Base-by-base conservation (phyloP, 129 eudicot species). In the Lactuca sativa region DNA sequence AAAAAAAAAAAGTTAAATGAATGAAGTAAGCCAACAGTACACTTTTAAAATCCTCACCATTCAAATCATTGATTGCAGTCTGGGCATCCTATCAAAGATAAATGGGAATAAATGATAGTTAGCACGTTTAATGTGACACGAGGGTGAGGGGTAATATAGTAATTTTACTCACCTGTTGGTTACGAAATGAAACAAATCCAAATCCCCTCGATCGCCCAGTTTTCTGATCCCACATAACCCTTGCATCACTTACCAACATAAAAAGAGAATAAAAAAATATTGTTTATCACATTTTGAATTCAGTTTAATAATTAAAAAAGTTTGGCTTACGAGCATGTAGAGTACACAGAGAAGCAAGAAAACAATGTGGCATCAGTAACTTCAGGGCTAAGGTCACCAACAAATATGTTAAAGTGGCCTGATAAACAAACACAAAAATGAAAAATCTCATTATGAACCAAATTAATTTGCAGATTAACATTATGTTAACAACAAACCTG, bases 161-260 rank as follows among this genome's bases (percentile, higher is more conserved):
- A 67, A 17, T 59, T 49, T 40, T 7, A 13, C 76, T 77, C 57
- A 93, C 99, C 90, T 95, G 99, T 76, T 95, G 99, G 84, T 56
- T 95, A 59, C 95, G 89, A 67, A 90, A 95, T 16, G 99, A 90
- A 67, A 95, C 99, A 74, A 95, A 95, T 12, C 99, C 99, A 87
- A 95, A 95, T 47, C 97, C 99, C 78, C 99, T 87, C 5, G 99
- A 95, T 47, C 97, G 93, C 37, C 99, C 99, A 31, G 97, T 90
- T 77, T 95, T 90, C 80, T 90, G 99, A 67, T 95, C 99, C 99
- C 99, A 90, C 99, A 95, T 95, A 55, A 95, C 99, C 81, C 96
- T 85, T 58, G 99, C 99, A 79, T 95, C 99, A 56, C 99, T 95
- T 54, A 58, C 49, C 38, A 74, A 66, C 56, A 74, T 53, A 18